Evolutionary conservation across 2,329 filamentous ascomycete species (phyloP).

Genomic region (Fusarium pseudonygamai): DNA sequence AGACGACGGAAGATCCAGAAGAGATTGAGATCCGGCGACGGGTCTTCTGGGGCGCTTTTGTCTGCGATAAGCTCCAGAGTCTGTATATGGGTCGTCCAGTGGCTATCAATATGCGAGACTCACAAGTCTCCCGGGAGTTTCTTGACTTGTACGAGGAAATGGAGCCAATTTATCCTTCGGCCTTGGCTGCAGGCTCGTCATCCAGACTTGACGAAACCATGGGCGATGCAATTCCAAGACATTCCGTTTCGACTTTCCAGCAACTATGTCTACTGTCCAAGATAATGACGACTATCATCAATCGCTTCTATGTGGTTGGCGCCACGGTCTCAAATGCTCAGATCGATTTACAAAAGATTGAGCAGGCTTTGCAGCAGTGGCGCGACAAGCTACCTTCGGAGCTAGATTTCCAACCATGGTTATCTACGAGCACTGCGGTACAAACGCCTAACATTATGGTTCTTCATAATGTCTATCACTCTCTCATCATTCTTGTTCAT

Average conservation of each 20-base stretch:
- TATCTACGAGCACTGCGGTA: accelerated
- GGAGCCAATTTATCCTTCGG: background rate
- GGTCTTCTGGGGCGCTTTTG: conserved; percentile 4
- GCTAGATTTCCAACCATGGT: conserved; percentile 9
- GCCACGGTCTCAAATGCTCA: conserved; percentile 11
- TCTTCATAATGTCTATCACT: conserved; percentile 7
- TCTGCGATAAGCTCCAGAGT: conserved; percentile 55
- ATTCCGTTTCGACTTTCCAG: conserved; percentile 13
- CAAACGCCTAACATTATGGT: conserved; percentile 17
- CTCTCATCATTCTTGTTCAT: background rate
- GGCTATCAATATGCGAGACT: background rate
- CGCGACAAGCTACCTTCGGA: background rate
- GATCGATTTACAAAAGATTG: background rate
- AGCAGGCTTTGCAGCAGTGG: conserved; percentile 1
- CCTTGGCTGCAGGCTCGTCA: accelerated
- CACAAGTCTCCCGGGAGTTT: conserved; percentile 1
- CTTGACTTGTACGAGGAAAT: conserved; percentile 14
- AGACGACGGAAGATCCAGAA: background rate
- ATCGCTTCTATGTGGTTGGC: conserved; percentile 7
- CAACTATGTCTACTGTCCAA: conserved; percentile 5
- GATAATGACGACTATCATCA: conserved; percentile 16
- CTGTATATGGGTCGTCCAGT: conserved; percentile 10
- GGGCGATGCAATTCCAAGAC: background rate
- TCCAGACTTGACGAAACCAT: background rate
- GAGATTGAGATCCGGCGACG: conserved; percentile 8